Percentiles rank a stretch among this genome's conserved stretches.
phyloP scores from a whole-genome alignment of 345 rosid species.

The Rhodamnia argentea region DNA sequence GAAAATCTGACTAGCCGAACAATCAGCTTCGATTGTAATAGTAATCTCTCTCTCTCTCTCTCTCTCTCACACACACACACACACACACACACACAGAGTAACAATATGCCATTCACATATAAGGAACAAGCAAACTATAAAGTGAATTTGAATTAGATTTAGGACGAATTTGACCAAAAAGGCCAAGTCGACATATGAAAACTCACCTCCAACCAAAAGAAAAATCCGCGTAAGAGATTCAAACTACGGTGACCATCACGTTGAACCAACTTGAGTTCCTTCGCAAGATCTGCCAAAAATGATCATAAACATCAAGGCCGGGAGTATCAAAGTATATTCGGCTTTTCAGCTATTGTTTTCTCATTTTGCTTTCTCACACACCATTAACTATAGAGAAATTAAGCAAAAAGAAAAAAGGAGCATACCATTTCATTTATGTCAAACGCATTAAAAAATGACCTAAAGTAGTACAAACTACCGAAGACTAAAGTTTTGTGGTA shows the following conservation, averaged over 20 bases:
- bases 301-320: background rate
- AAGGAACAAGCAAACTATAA: background rate
- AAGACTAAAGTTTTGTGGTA: background rate
- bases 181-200: background rate
- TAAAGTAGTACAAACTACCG: background rate
- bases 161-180: background rate
- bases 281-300: slow-evolving; percentile 36
- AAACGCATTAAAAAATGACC: background rate
- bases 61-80: background rate
- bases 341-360: background rate
- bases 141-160: background rate
- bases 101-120: background rate
- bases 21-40: background rate
- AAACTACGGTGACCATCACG: slow-evolving; percentile 18
- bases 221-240: slow-evolving; percentile 68
- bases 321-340: background rate
- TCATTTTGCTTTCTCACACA: background rate
- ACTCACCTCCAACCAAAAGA: slow-evolving; percentile 61
- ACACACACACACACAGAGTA: background rate
- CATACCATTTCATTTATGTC: background rate
- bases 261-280: background rate
- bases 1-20: background rate
- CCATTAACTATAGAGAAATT: background rate
- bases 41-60: background rate
- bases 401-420: background rate